Evolutionary conservation across 768 basidiomycete species (phyloP).

Genomic region (Mrakia hoshinonis): DNA sequence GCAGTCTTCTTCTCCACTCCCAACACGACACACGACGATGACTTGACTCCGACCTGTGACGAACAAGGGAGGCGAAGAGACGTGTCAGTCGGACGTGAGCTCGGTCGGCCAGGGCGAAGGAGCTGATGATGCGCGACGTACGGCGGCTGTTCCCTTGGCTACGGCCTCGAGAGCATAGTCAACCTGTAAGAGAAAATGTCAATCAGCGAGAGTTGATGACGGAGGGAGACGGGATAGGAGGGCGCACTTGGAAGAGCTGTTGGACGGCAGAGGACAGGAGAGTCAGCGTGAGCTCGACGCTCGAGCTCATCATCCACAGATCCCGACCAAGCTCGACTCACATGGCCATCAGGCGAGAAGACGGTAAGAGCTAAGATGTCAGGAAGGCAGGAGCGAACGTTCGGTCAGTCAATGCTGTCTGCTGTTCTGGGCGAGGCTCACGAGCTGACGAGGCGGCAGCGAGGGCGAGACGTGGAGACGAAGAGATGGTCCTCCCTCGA

Average conservation of each 20-base stretch:
- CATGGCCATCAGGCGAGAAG: conserved; percentile 96
- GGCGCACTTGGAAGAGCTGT: conserved; percentile 63
- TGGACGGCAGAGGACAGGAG: not conserved
- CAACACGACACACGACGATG: conserved; percentile 86
- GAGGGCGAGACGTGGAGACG: not conserved
- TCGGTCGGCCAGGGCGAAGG: not conserved
- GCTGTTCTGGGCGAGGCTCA: not conserved
- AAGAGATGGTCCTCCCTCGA: not conserved
- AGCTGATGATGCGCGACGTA: conserved; percentile 42
- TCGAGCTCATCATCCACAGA: not conserved
- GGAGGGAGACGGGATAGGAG: conserved; percentile 16
- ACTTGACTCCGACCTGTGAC: conserved; percentile 81
- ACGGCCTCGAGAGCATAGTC: conserved; percentile 99
- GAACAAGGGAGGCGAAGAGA: not conserved
- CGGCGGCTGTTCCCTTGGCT: conserved; percentile 91
- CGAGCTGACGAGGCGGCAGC: not conserved
- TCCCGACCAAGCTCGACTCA: conserved; percentile 41
- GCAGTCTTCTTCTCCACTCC: conserved; percentile 99
- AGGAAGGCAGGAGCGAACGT: not conserved
- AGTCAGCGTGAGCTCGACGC: conserved; percentile 3
- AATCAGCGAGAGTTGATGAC: conserved; percentile 13
- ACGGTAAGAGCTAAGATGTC: conserved; percentile 71
- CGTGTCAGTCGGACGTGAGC: not conserved
- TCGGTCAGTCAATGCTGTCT: not conserved
- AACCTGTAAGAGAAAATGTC: conserved; percentile 57